Conservation (phyloP, 2,329 filamentous ascomycete species). For the Ceratocystis alfenasii region DNA sequence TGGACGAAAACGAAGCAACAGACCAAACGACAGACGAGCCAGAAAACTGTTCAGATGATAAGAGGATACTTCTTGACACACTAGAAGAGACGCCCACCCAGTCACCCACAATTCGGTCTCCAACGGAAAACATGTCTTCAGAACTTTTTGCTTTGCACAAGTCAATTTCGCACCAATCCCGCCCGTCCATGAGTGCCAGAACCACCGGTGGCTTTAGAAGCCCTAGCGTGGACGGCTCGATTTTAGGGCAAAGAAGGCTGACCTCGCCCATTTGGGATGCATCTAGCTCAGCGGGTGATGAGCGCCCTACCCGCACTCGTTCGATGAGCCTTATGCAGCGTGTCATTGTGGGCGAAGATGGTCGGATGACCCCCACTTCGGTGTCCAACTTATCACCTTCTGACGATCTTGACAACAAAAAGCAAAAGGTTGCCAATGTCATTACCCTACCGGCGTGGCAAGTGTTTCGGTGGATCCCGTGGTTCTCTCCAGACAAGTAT, state of each 20-base stretch:
- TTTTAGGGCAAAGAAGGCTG: constrained; percentile 3
- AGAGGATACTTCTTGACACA: neutral
- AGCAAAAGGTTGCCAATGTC: constrained; percentile 53
- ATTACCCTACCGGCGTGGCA: constrained; percentile 96
- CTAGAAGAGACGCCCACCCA: neutral
- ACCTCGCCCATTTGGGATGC: neutral
- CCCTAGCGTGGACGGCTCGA: neutral
- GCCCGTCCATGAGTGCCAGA: neutral
- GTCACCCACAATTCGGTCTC: neutral
- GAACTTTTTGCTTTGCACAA: neutral
- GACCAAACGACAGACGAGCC: neutral
- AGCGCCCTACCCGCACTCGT: constrained; percentile 24
- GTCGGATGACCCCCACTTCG: constrained; percentile 6
- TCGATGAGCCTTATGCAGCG: constrained; percentile 52
- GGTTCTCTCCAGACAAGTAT: constrained; percentile 56
- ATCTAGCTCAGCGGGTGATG: neutral
- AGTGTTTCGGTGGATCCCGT: constrained; percentile 88
- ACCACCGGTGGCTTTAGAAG: neutral
- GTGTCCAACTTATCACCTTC: constrained; percentile 27
- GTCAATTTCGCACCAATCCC: neutral
- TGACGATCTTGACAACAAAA: constrained; percentile 29
- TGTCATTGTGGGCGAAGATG: constrained; percentile 42
- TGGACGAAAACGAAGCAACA: neutral
- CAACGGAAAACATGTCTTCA: neutral
- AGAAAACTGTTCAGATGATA: neutral